These are phyloP conservation scores for Apiospora sp. DNA, from an alignment of 2,329 filamentous ascomycete species.

Conservation along the genomic window DNA sequence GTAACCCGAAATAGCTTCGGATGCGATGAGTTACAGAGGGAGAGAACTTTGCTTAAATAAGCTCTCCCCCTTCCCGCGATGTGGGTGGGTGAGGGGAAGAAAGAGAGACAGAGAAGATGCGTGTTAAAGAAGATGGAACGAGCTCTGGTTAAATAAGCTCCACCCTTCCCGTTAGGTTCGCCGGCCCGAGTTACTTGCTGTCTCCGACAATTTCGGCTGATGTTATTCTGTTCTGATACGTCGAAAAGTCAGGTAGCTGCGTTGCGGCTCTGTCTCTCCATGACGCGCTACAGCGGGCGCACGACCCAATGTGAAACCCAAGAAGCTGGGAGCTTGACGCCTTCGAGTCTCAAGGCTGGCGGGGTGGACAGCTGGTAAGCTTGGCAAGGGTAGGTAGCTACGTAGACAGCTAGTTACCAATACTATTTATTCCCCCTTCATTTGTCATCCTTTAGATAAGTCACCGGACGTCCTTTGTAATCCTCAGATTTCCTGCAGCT, in stretches of 20 bases:
- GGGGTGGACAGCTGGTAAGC: neutral
- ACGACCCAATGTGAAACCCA: slow-evolving; percentile 12
- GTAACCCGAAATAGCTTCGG: neutral
- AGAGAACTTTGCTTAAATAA: too few species aligned
- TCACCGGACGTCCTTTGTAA: neutral
- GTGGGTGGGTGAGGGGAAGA: neutral
- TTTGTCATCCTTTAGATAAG: neutral
- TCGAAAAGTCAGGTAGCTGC: neutral
- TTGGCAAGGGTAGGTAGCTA: neutral
- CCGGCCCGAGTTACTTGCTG: neutral
- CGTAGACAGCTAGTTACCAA: neutral
- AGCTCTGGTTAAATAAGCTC: neutral
- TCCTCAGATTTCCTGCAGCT: too few species aligned
- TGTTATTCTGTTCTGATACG: neutral
- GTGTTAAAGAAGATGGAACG: neutral
- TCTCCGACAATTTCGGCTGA: neutral
- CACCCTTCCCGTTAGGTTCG: neutral
- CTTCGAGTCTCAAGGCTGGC: neutral
- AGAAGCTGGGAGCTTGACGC: slow-evolving; percentile 11
- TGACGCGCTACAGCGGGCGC: neutral
- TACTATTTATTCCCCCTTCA: neutral
- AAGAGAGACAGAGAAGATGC: too few species aligned
- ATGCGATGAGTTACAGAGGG: neutral
- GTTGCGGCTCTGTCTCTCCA: neutral
- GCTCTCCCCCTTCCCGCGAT: too few species aligned